Evolutionary conservation across 2,329 filamentous ascomycete species (phyloP).

Genomic region (Trichocomaceae sp.): DNA sequence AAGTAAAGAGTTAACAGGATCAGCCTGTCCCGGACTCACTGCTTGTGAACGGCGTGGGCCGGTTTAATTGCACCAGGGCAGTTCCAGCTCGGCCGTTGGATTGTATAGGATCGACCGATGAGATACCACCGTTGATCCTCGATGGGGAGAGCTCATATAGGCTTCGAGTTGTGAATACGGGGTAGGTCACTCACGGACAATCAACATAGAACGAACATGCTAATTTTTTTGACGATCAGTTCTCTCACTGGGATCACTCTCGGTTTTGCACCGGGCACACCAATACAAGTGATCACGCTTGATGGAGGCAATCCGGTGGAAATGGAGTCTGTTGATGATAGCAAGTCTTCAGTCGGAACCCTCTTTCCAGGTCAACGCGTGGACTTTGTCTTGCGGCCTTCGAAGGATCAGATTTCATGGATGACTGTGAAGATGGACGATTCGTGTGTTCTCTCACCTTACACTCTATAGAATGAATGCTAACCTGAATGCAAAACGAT

Average conservation of each 20-base stretch:
- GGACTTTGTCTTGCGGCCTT: slow-evolving; percentile 31
- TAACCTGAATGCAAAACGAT: slow-evolving; percentile 10
- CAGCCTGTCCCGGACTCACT: slow-evolving; percentile 46
- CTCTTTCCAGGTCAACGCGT: slow-evolving; percentile 42
- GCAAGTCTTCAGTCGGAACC: slow-evolving; percentile 29
- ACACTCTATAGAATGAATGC: neutral
- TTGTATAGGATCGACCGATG: slow-evolving; percentile 26
- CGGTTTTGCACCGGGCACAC: slow-evolving; percentile 22
- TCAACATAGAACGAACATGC: neutral
- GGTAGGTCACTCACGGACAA: slow-evolving; percentile 20
- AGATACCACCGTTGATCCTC: slow-evolving; percentile 22
- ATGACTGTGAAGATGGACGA: slow-evolving; percentile 31
- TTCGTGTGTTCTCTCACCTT: slow-evolving; percentile 23
- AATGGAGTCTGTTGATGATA: neutral
- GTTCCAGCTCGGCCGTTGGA: slow-evolving; percentile 41
- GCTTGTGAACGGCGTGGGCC: slow-evolving; percentile 35
- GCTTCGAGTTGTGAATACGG: slow-evolving; percentile 41
- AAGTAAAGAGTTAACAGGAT: neutral
- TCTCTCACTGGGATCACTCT: slow-evolving; percentile 26
- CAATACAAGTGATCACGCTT: slow-evolving; percentile 33
- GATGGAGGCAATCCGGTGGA: slow-evolving; percentile 37
- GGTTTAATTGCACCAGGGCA: slow-evolving; percentile 24
- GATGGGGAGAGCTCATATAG: slow-evolving; percentile 25
- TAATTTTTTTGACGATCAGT: slow-evolving; percentile 16
- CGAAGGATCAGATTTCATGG: slow-evolving; percentile 15